Percentiles rank a stretch among this genome's conserved stretches.
These are phyloP conservation scores for Trypanosoma lewisi DNA, from an alignment of 208 protist genomes.

Conservation along the genomic window DNA sequence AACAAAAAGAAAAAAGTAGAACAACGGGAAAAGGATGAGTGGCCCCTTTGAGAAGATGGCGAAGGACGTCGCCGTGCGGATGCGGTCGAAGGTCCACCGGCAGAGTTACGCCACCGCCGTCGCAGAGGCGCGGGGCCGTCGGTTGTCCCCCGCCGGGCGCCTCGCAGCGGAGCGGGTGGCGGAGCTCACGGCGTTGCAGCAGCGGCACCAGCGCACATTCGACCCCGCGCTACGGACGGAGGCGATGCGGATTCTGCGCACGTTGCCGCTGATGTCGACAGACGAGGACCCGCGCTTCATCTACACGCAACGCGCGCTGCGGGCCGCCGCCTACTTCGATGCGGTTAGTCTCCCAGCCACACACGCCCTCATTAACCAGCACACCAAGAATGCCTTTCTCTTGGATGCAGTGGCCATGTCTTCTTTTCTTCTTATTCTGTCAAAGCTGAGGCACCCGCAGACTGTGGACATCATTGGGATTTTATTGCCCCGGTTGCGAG, in stretches of 20 bases:
- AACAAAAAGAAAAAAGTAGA: constrained; percentile 5
- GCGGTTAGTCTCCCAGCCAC: constrained; percentile 37
- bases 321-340: constrained; percentile 60
- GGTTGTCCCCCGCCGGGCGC: constrained; percentile 25
- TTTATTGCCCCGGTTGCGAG: constrained; percentile 51
- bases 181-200: constrained; percentile 38
- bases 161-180: constrained; percentile 39
- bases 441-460: constrained; percentile 50
- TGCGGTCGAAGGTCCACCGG: constrained; percentile 67
- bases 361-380: constrained; percentile 73
- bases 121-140: constrained; percentile 13
- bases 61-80: constrained; percentile 41
- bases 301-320: constrained; percentile 48
- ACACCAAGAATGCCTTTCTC: constrained; percentile 69
- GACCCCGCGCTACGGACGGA: constrained; percentile 36
- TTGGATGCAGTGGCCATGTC: constrained; percentile 58
- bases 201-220: constrained; percentile 46
- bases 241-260: constrained; percentile 52
- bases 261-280: constrained; percentile 58
- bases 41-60: constrained; percentile 41
- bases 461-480: constrained; percentile 50
- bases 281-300: constrained; percentile 76
- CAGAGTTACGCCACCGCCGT: constrained; percentile 47
- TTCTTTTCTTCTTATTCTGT: constrained; percentile 38
- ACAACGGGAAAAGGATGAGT: constrained; percentile 16